Percentiles rank a stretch among this genome's conserved stretches.
These are phyloP conservation scores for Aspergillus versicolor DNA, from an alignment of 2,329 filamentous ascomycete species.

Conservation along the genomic window DNA sequence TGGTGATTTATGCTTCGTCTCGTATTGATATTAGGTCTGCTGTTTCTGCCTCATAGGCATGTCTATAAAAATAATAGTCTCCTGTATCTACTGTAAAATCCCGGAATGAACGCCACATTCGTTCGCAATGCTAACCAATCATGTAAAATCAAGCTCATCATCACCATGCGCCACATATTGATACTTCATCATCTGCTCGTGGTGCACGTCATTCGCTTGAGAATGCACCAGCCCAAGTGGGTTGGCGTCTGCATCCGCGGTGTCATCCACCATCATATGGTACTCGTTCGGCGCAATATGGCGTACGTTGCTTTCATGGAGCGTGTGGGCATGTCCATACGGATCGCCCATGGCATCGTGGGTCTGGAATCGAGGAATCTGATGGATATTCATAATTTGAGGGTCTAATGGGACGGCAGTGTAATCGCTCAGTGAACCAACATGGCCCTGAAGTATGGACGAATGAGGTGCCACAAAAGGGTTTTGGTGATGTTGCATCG, in stretches of 20 bases:
- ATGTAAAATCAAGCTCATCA: conserved; percentile 28
- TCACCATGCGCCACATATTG: conserved; percentile 40
- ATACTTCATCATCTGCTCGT: conserved; percentile 42
- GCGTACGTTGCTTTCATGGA: conserved; percentile 35
- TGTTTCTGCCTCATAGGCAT: not conserved
- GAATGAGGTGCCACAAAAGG: conserved; percentile 32
- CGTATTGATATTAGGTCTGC: not conserved
- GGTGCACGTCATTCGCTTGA: conserved; percentile 39
- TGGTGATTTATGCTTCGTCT: not conserved
- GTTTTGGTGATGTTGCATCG: conserved; percentile 28
- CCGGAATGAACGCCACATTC: not conserved
- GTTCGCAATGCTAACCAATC: not conserved
- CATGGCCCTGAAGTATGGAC: conserved; percentile 34
- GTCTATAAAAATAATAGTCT: not conserved
- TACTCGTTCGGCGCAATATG: conserved; percentile 38
- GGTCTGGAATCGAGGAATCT: conserved; percentile 42
- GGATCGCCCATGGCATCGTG: conserved; percentile 37
- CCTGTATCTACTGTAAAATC: not conserved
- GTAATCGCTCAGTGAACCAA: conserved; percentile 43
- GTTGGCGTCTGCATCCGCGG: conserved; percentile 34
- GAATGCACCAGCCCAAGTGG: conserved; percentile 39
- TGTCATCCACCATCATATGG: conserved; percentile 44
- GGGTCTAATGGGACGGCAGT: conserved; percentile 60
- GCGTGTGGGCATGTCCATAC: conserved; percentile 33
- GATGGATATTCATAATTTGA: conserved; percentile 57